Evolutionary conservation across 2,329 filamentous ascomycete species (phyloP), one percentile per base, ranked within the genome.

Genomic region (Cryphonectria nitschkei): DNA sequence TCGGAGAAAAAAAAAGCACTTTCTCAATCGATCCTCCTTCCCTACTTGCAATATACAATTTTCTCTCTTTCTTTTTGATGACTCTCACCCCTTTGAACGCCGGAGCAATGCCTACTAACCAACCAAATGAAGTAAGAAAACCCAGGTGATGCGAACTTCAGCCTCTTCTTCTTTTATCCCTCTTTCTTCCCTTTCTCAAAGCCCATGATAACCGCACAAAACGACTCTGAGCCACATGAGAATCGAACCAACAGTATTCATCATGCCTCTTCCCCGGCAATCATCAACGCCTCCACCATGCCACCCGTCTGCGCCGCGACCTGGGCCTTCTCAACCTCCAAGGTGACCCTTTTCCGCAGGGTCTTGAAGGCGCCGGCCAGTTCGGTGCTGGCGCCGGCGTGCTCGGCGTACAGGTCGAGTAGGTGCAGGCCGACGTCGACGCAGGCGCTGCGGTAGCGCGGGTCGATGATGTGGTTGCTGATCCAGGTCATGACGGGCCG

Each of bases 401-500:
- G 92, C 78, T 93, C 91, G 41, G 92, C 90, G 80, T 98, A 99
- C 52, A 98, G 84, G 77, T 99, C 95, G 29, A 98, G 84, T 50
- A 98, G 84, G 71, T 94, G 86, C 77, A 97, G 87, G 22, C 92
- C 91, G 32, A 96, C 89, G 80, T 98, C 95, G 34, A 94, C 92
- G 77, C 93, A 94, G 46, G 97, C 83, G 72, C 87, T 87, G 64
- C 96, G 90, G 79, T 96, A 92, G 69, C 93, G 89, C 46, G 95
- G 93, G 78, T 98, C 92, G 54, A 90, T 87, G 75, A 99, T 92
- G 81, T 95, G 89, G 75, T 88, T 90, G 79, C 90, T 89, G 13
- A 95, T 87, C 94, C 95, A 98, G 77, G 88, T 88, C 67, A 99
- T 84, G 16, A 98, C 87, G 0, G 95, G 95, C 79, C 93, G 88